Evolutionary conservation across 202 grass and related monocot genomes (phyloP).

Genomic region (Cymbopogon flexuosus): DNA sequence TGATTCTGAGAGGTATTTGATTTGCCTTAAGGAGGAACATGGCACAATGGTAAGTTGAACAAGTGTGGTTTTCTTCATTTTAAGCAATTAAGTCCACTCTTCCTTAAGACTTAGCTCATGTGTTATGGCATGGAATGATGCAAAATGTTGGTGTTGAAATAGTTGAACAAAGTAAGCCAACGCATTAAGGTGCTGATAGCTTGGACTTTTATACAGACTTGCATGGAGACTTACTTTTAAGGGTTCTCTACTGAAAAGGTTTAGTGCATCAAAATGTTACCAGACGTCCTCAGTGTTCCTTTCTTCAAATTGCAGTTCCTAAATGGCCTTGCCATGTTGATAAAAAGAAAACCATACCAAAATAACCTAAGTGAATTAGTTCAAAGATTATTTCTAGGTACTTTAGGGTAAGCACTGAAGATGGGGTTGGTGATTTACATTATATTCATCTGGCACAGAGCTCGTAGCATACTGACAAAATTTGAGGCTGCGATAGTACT

Average conservation of each 20-base stretch:
- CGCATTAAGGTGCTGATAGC: slow-evolving; percentile 1
- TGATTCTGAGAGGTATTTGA: slow-evolving; percentile 56
- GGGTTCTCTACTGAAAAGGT: not conserved
- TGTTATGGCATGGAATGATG: slow-evolving; percentile 1
- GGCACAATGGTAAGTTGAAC: slow-evolving; percentile 45
- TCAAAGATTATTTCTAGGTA: slow-evolving; percentile 13
- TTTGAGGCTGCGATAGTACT: not conserved
- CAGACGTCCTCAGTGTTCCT: not conserved
- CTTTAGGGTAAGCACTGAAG: slow-evolving; percentile 16
- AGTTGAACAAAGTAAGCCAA: slow-evolving; percentile 32
- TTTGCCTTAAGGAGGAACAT: slow-evolving; percentile 67
- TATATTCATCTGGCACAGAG: slow-evolving; percentile 6
- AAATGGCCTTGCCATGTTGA: not conserved
- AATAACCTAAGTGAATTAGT: slow-evolving; percentile 6
- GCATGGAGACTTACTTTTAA: not conserved
- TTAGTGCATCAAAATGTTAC: not conserved
- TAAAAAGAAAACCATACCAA: slow-evolving; percentile 9
- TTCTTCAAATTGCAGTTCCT: not conserved
- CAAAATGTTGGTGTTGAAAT: slow-evolving; percentile 3
- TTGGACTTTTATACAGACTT: not conserved
- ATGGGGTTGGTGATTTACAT: not conserved
- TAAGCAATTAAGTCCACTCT: slow-evolving; percentile 14
- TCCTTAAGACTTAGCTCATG: not conserved
- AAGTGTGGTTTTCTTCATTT: slow-evolving; percentile 33
- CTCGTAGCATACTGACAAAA: not conserved